A percentile compares a stretch with the other conserved stretches of the same genome.
Conservation (phyloP, 164 flowering plant genomes). For the Dillenia suffruticosa region DNA sequence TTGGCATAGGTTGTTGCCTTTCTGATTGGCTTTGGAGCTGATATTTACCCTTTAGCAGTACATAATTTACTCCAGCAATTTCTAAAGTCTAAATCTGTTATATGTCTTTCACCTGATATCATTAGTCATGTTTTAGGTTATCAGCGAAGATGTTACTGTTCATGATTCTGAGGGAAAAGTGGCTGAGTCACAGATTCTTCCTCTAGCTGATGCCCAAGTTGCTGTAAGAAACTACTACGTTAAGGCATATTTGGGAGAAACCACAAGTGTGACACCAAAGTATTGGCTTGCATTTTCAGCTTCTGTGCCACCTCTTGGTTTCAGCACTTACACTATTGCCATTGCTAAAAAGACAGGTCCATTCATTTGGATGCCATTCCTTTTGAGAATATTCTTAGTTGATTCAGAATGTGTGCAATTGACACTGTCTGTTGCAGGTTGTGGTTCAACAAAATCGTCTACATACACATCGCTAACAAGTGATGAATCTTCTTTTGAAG, state of each 20-base stretch:
- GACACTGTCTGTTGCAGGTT: slow-evolving; percentile 26
- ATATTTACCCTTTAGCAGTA: no score
- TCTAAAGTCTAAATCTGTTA: no score
- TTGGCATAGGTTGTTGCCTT: no score
- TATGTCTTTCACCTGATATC: neutral
- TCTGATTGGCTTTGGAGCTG: no score
- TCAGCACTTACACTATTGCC: slow-evolving; percentile 67
- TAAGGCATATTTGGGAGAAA: slow-evolving; percentile 61
- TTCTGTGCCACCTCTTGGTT: slow-evolving; percentile 90
- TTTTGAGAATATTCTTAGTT: neutral
- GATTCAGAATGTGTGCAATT: slow-evolving; percentile 2
- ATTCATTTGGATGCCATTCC: neutral
- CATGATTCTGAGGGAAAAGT: slow-evolving; percentile 62
- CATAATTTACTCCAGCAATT: no score
- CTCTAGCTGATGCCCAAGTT: slow-evolving; percentile 36
- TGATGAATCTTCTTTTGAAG: slow-evolving; percentile 38
- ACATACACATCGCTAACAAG: slow-evolving; percentile 27
- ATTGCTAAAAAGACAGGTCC: slow-evolving; percentile 46
- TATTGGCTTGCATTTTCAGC: slow-evolving; percentile 86
- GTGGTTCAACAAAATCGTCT: slow-evolving; percentile 38
- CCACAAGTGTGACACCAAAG: slow-evolving; percentile 42
- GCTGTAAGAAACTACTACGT: slow-evolving; percentile 49
- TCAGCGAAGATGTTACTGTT: slow-evolving; percentile 45
- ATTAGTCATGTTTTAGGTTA: slow-evolving; percentile 46
- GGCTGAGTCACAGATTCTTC: slow-evolving; percentile 72